Evolutionary conservation across 441 rosid species (phyloP).

Genomic region (Bocquillonia castaneifolia): DNA sequence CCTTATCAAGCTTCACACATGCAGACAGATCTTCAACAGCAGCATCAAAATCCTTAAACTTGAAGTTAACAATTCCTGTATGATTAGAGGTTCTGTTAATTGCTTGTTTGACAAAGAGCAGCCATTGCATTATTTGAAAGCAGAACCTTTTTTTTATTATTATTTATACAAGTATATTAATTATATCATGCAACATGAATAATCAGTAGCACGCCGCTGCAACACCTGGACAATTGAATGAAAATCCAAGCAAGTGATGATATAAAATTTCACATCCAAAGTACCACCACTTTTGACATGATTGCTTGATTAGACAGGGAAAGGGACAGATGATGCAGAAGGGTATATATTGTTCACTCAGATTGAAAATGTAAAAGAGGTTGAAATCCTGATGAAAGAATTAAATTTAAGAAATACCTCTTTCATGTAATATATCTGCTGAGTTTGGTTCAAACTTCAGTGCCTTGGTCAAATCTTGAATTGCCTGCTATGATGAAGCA

Average conservation of each 20-base stretch:
- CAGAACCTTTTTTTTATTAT: not conserved
- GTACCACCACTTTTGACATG: not conserved
- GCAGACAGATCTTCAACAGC: constrained; percentile 79
- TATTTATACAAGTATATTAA: not conserved
- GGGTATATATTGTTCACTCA: not conserved
- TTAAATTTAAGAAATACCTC: constrained; percentile 50
- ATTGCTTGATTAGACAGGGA: not conserved
- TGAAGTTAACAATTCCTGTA: constrained; percentile 93
- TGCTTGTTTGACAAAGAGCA: constrained; percentile 3
- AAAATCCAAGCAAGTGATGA: not conserved
- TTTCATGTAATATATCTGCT: constrained; percentile 88
- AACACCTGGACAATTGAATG: constrained; percentile 3
- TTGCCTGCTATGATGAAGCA: constrained; percentile 60
- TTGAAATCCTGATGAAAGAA: constrained; percentile 4
- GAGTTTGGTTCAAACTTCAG: constrained; percentile 84
- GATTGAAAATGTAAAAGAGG: constrained; percentile 9
- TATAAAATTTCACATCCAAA: not conserved
- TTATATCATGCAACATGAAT: not conserved
- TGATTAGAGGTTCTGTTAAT: constrained; percentile 23
- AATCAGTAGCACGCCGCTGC: not conserved
- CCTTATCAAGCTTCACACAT: constrained; percentile 78
- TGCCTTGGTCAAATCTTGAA: constrained; percentile 86
- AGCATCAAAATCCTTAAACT: constrained; percentile 85
- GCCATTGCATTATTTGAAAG: not conserved
- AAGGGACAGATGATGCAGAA: not conserved